phyloP scores from a whole-genome alignment of 768 basidiomycete genomes.

The Lentinula guzmanii region DNA sequence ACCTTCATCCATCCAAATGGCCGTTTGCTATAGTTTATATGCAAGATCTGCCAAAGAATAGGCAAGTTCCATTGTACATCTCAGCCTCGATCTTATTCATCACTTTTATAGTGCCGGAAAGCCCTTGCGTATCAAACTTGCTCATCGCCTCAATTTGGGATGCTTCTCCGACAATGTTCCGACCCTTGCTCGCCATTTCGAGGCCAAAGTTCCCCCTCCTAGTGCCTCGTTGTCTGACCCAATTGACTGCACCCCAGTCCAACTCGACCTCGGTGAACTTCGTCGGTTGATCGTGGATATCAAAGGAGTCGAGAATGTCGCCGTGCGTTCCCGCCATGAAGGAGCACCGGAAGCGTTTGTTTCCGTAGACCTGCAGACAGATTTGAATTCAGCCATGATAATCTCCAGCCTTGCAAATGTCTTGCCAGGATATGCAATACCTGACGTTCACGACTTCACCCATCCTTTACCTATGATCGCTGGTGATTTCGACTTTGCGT shows the following conservation, averaged over 20 bases:
- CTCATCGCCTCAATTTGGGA: slow-evolving; percentile 33
- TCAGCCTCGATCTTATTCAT: background rate
- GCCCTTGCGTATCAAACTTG: slow-evolving; percentile 38
- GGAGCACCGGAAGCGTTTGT: slow-evolving; percentile 33
- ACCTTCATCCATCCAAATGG: slow-evolving; percentile 45
- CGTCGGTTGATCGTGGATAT: slow-evolving; percentile 21
- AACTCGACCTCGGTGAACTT: slow-evolving; percentile 21
- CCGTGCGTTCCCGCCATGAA: slow-evolving; percentile 24
- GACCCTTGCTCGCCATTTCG: slow-evolving; percentile 31
- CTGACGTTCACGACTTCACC: slow-evolving; percentile 27
- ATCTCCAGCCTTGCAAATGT: slow-evolving; percentile 14
- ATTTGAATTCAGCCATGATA: slow-evolving; percentile 16
- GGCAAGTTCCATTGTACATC: slow-evolving; percentile 8
- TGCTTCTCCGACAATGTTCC: slow-evolving; percentile 28
- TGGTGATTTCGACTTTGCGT: slow-evolving; percentile 25
- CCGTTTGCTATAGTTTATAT: slow-evolving; percentile 43
- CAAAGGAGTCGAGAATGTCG: slow-evolving; percentile 26
- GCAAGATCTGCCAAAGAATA: slow-evolving; percentile 40
- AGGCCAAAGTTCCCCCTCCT: slow-evolving; percentile 26
- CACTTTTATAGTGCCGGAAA: slow-evolving; percentile 31
- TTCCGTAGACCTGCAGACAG: slow-evolving; percentile 15
- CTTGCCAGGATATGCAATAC: slow-evolving; percentile 35
- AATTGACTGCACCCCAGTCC: slow-evolving; percentile 29
- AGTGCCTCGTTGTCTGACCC: slow-evolving; percentile 27
- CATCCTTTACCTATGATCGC: slow-evolving; percentile 14